phyloP scores from a whole-genome alignment of 2,329 filamentous ascomycete species.

The Colletotrichum cereale region DNA sequence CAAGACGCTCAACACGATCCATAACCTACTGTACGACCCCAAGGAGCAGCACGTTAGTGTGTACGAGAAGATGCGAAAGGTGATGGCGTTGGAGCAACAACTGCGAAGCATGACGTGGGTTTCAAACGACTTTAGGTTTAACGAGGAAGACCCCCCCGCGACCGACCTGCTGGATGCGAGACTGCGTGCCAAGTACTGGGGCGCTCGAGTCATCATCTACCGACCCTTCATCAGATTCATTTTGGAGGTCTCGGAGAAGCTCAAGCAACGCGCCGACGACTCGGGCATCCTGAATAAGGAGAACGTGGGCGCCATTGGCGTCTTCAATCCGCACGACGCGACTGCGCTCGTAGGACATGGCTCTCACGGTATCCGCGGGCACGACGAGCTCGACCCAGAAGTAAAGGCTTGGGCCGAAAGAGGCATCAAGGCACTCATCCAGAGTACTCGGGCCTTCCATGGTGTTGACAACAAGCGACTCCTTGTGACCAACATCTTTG shows the following conservation, averaged over 20 bases:
- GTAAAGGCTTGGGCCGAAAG: constrained; percentile 63
- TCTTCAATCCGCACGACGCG: constrained; percentile 42
- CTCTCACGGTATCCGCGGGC: constrained; percentile 45
- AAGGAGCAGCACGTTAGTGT: constrained; percentile 49
- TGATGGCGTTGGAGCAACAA: constrained; percentile 49
- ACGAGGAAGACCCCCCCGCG: constrained; percentile 78
- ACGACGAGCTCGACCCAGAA: constrained; percentile 15
- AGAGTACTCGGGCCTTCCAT: constrained; percentile 87
- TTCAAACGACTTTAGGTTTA: constrained; percentile 65
- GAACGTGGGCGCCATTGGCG: constrained; percentile 51
- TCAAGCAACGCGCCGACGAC: constrained; percentile 44
- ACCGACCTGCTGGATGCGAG: constrained; percentile 84
- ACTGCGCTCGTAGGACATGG: constrained; percentile 4
- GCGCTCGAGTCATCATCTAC: constrained; percentile 89
- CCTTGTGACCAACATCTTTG: constrained; percentile 95
- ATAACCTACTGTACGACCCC: constrained; percentile 67
- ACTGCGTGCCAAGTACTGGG: constrained; percentile 94
- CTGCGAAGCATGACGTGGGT: constrained; percentile 57
- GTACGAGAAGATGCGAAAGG: constrained; percentile 58
- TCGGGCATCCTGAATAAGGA: constrained; percentile 45
- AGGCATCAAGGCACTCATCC: constrained; percentile 81
- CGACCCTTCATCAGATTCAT: constrained; percentile 77
- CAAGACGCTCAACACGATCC: constrained; percentile 74
- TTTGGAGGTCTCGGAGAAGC: constrained; percentile 60
- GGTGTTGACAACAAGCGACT: constrained; percentile 73